Percentiles rank a stretch among this genome's conserved stretches.
Conservation (phyloP, 2,329 filamentous ascomycete genomes). For the Colletotrichum lupini region DNA sequence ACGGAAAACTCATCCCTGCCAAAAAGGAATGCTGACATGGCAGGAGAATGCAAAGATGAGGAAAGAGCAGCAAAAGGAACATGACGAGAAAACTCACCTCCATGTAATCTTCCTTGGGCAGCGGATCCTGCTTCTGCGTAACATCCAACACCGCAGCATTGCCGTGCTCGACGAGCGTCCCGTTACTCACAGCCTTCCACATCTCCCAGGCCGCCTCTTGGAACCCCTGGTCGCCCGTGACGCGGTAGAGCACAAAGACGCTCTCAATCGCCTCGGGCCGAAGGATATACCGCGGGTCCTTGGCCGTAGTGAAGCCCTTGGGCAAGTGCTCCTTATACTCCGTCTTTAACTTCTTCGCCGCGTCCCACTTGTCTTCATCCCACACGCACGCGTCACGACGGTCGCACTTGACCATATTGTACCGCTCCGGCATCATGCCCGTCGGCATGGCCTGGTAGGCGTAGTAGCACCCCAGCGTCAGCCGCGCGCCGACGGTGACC, state of each 20-base stretch:
- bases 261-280: constrained; percentile 64
- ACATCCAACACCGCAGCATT: constrained; percentile 62
- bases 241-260: constrained; percentile 64
- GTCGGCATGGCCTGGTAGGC: constrained; percentile 58
- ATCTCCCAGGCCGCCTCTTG: constrained; percentile 65
- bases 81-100: constrained; percentile 38
- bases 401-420: constrained; percentile 54
- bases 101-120: constrained; percentile 53
- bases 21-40: not conserved
- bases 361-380: constrained; percentile 43
- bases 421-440: constrained; percentile 65
- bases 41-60: not conserved
- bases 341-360: constrained; percentile 42
- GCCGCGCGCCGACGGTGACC: constrained; percentile 54
- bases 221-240: constrained; percentile 59
- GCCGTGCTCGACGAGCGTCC: constrained; percentile 58
- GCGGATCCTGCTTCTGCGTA: constrained; percentile 59
- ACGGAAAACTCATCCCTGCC: not conserved
- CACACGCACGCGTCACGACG: constrained; percentile 56
- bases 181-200: constrained; percentile 59
- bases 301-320: constrained; percentile 72
- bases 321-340: constrained; percentile 43
- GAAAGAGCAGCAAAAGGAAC: not conserved
- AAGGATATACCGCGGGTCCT: constrained; percentile 62
- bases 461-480: constrained; percentile 63